These are phyloP conservation scores for Pythium utonaiense DNA, from an alignment of 352 stramenopile genomes.

Conservation along the genomic window DNA sequence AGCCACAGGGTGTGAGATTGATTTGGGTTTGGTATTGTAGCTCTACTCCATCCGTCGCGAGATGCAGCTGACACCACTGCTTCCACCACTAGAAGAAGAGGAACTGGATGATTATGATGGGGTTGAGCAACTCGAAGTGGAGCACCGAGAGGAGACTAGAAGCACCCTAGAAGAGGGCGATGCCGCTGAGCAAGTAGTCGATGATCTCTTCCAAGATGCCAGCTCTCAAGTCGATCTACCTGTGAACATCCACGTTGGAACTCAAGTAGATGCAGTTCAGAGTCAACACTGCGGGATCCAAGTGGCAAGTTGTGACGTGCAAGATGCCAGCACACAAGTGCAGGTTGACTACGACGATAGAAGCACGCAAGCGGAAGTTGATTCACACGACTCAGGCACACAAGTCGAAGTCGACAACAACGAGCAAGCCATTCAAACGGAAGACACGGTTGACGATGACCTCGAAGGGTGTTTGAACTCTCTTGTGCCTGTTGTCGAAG, in stretches of 20 bases:
- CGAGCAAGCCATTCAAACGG: too few relatives aligned
- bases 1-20: too few relatives aligned
- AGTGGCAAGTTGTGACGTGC: background rate
- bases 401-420: too few relatives aligned
- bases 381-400: too few relatives aligned
- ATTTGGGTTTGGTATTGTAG: constrained; percentile 1
- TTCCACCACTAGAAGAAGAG: background rate
- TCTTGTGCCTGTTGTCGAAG: too few relatives aligned
- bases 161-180: background rate
- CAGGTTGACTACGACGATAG: background rate
- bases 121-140: background rate
- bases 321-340: background rate
- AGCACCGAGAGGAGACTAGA: background rate
- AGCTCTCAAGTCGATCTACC: background rate
- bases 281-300: background rate
- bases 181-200: background rate
- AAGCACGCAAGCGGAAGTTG: background rate
- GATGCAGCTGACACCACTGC: constrained; percentile 3
- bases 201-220: background rate
- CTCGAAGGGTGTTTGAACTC: too few relatives aligned
- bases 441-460: too few relatives aligned
- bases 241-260: background rate
- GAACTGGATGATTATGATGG: background rate
- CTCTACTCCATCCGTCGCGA: constrained; percentile 16
- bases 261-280: background rate